phyloP scores from a whole-genome alignment of 2,329 filamentous ascomycete species.

The Aureobasidium vineae region DNA sequence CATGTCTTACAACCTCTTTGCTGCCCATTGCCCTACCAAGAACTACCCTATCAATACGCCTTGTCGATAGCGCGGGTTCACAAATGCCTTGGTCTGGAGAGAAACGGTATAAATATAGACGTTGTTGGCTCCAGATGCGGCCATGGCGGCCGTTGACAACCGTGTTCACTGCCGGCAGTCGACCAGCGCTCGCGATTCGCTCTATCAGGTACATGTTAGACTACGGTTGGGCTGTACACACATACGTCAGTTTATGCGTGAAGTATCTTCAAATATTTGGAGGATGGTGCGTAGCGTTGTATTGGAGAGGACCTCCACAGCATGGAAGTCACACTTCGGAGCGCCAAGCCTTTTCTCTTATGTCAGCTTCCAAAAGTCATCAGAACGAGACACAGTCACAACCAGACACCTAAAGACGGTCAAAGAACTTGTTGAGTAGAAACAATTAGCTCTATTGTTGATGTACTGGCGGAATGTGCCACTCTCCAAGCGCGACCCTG shows the following conservation, averaged over 20 bases:
- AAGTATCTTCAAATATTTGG: neutral
- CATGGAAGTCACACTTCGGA: neutral
- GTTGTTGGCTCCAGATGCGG: constrained; percentile 20
- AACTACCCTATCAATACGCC: constrained; percentile 7
- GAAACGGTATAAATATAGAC: constrained; percentile 18
- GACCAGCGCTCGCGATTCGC: neutral
- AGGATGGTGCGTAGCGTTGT: neutral
- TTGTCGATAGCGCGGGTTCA: constrained; percentile 19
- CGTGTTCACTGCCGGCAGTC: neutral
- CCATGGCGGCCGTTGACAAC: constrained; percentile 14
- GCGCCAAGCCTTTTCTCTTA: neutral
- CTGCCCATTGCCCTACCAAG: neutral
- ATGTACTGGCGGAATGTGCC: neutral
- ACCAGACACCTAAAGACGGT: neutral
- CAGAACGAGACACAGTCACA: neutral
- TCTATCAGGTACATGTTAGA: neutral
- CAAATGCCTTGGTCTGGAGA: neutral
- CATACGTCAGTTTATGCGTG: neutral
- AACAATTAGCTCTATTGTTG: neutral
- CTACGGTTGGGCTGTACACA: neutral
- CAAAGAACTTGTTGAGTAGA: neutral
- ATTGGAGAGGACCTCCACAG: neutral
- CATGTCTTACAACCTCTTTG: constrained; percentile 1
- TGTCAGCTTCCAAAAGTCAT: neutral
- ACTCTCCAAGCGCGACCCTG: neutral